Conservation (phyloP, 106 monocot species). For the Triglochin maritima region DNA sequence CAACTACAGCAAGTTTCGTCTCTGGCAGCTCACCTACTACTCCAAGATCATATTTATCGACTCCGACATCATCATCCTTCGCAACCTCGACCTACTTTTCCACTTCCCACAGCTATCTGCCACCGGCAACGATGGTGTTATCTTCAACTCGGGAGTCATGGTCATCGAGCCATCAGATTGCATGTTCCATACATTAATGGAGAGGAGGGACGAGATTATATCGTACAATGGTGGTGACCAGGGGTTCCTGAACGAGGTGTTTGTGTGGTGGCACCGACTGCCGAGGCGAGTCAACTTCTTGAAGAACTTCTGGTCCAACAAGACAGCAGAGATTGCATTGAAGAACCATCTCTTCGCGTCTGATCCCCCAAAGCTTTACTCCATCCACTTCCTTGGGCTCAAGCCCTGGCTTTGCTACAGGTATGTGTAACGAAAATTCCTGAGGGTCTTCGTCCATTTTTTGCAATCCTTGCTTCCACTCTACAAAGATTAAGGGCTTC, state of each 20-base stretch:
- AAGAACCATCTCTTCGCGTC: conserved; percentile 50
- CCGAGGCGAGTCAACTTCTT: conserved; percentile 72
- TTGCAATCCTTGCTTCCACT: no score
- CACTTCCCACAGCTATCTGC: conserved; percentile 65
- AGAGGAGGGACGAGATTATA: conserved; percentile 24
- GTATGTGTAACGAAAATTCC: neutral
- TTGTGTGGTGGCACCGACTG: conserved; percentile 89
- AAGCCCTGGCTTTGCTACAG: conserved; percentile 81
- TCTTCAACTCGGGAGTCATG: conserved; percentile 91
- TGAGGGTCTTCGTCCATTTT: no score
- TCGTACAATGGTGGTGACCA: conserved; percentile 97
- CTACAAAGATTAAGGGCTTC: no score
- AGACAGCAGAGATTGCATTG: conserved; percentile 22
- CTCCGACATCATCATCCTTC: conserved; percentile 68
- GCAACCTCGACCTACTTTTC: conserved; percentile 76
- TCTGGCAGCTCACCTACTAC: conserved; percentile 72
- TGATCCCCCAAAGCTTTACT: conserved; percentile 53
- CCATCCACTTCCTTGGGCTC: conserved; percentile 64
- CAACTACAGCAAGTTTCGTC: conserved; percentile 93
- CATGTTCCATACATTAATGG: conserved; percentile 46
- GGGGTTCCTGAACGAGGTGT: conserved; percentile 76
- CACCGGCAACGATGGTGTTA: conserved; percentile 51
- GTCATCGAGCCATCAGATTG: conserved; percentile 70
- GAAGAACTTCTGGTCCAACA: conserved; percentile 75
- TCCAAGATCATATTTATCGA: conserved; percentile 64